Evolutionary conservation across 768 basidiomycete genomes (phyloP).

Genomic region (Collybiopsis luxurians): DNA sequence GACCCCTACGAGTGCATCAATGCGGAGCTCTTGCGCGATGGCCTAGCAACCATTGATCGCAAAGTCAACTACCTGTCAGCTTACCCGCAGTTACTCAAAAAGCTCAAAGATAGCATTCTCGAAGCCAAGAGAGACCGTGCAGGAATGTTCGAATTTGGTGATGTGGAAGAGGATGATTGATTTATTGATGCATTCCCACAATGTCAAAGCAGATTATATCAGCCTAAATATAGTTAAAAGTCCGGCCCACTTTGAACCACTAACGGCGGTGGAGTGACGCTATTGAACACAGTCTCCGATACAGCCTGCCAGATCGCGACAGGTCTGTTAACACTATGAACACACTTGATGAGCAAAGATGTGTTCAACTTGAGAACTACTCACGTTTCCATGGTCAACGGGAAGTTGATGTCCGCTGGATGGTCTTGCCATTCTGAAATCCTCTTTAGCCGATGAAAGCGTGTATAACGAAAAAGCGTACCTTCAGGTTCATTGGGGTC

Average conservation of each 20-base stretch:
- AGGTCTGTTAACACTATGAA: constrained; percentile 55
- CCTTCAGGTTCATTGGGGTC: constrained; percentile 56
- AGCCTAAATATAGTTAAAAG: background rate
- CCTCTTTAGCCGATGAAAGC: background rate
- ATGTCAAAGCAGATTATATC: background rate
- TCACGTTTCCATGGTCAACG: constrained; percentile 45
- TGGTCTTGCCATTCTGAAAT: constrained; percentile 58
- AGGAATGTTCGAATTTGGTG: constrained; percentile 92
- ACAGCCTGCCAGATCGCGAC: constrained; percentile 51
- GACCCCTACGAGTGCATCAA: constrained; percentile 84
- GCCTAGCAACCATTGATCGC: constrained; percentile 76
- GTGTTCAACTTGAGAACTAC: too few relatives aligned
- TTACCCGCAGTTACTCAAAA: constrained; percentile 67
- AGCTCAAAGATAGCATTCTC: constrained; percentile 56
- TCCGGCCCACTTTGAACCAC: background rate
- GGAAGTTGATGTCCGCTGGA: constrained; percentile 49
- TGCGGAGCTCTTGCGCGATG: constrained; percentile 85
- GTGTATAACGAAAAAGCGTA: constrained; percentile 22
- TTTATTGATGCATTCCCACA: constrained; percentile 6
- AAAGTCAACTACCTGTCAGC: constrained; percentile 72
- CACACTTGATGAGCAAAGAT: too few relatives aligned
- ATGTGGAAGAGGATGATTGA: constrained; percentile 79
- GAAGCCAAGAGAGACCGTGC: constrained; percentile 71
- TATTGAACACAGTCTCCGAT: constrained; percentile 26
- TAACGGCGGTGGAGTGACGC: background rate